Conservation (phyloP, 1,284 basidiomycete species). For the Anthracocystis setariae region DNA sequence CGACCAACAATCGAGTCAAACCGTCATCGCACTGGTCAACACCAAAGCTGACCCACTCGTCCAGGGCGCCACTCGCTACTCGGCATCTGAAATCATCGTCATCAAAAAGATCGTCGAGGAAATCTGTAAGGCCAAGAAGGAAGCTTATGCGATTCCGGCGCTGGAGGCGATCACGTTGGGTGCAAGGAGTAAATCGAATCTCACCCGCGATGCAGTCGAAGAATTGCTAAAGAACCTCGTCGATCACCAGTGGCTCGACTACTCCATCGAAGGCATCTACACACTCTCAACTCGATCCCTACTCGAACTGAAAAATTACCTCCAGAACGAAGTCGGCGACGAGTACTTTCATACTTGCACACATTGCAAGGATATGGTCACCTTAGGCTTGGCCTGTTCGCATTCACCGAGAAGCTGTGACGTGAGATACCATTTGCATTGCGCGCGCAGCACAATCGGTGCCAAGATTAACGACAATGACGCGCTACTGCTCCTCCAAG, state of each 20-base stretch:
- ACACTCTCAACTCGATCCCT: conserved; percentile 79
- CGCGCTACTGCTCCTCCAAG: conserved; percentile 13
- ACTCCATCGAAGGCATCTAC: conserved; percentile 78
- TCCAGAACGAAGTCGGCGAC: conserved; percentile 76
- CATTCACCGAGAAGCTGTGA: conserved; percentile 13
- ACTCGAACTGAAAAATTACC: conserved; percentile 79
- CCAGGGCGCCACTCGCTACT: conserved; percentile 57
- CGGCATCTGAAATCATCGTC: conserved; percentile 48
- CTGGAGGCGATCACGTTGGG: conserved; percentile 72
- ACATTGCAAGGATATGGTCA: conserved; percentile 77
- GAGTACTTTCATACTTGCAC: conserved; percentile 77
- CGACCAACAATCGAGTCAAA: conserved; percentile 39
- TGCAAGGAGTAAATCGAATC: conserved; percentile 75
- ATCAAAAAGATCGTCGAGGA: conserved; percentile 73
- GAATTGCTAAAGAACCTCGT: conserved; percentile 80
- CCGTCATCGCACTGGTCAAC: conserved; percentile 55
- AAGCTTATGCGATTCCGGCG: conserved; percentile 79
- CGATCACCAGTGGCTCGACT: conserved; percentile 80
- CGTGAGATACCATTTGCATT: conserved; percentile 35
- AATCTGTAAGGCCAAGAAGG: conserved; percentile 81
- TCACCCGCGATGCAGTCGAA: conserved; percentile 81
- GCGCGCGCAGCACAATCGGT: conserved; percentile 28
- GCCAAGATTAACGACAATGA: conserved; percentile 23
- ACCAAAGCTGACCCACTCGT: conserved; percentile 56
- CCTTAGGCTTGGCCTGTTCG: conserved; percentile 30